phyloP scores from a whole-genome alignment of 2,329 filamentous ascomycete species.

The Neonectria coccinea region DNA sequence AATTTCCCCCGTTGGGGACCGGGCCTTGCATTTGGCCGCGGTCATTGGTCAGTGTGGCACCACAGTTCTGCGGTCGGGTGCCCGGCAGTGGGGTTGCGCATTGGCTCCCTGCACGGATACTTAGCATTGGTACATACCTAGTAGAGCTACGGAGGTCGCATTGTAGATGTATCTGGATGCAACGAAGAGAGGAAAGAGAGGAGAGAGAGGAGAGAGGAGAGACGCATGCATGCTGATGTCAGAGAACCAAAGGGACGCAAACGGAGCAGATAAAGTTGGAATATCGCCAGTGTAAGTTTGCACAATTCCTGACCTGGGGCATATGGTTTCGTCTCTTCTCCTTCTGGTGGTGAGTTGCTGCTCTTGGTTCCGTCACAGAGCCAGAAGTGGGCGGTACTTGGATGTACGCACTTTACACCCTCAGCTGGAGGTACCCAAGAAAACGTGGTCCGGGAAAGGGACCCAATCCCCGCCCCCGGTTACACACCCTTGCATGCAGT shows the following conservation, averaged over 20 bases:
- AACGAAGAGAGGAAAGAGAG: neutral
- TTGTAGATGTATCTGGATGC: neutral
- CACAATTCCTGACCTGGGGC: neutral
- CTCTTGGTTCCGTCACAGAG: neutral
- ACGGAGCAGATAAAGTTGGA: neutral
- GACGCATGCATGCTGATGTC: neutral
- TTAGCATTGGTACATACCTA: neutral
- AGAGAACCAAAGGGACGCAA: neutral
- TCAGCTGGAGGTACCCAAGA: neutral
- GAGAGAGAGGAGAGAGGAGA: neutral
- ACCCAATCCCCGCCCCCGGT: constrained; percentile 25
- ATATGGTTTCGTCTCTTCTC: neutral
- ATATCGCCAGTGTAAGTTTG: neutral
- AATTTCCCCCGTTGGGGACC: constrained; percentile 44
- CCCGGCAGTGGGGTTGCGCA: constrained; percentile 25
- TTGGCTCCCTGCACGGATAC: constrained; percentile 1
- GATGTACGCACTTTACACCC: neutral
- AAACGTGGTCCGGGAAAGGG: constrained; percentile 28
- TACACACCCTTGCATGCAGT: constrained; percentile 17
- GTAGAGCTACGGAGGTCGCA: neutral
- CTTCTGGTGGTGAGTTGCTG: neutral
- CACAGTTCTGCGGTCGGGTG: constrained; percentile 27
- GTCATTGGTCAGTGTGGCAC: constrained; percentile 33
- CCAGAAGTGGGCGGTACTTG: neutral
- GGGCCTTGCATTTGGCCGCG: constrained; percentile 13